Conservation (phyloP, 495 filamentous ascomycete genomes). For the Xylaria curta region DNA sequence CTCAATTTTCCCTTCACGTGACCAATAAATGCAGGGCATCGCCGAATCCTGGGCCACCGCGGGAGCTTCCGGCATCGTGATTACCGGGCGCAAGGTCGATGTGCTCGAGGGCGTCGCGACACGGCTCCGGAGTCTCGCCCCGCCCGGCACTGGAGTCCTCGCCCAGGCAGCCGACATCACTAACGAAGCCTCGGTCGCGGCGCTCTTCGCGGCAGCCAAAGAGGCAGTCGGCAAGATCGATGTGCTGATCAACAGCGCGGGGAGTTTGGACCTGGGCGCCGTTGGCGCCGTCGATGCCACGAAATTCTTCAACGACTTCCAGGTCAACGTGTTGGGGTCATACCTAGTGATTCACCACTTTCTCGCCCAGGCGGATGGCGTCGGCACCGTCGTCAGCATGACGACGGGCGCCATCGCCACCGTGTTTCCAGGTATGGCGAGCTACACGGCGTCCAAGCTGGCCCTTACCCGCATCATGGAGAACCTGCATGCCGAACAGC, state of each 20-base stretch:
- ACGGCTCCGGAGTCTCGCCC: slow-evolving; percentile 31
- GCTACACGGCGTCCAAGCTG: slow-evolving; percentile 48
- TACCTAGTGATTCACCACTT: slow-evolving; percentile 47
- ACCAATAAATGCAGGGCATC: slow-evolving; percentile 27
- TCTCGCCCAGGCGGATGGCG: slow-evolving; percentile 38
- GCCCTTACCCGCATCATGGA: slow-evolving; percentile 44
- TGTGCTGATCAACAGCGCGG: slow-evolving; percentile 52
- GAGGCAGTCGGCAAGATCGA: slow-evolving; percentile 46
- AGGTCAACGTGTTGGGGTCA: slow-evolving; percentile 49
- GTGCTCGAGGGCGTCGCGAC: slow-evolving; percentile 35
- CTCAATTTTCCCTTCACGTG: slow-evolving; percentile 1
- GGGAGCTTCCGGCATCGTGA: slow-evolving; percentile 42
- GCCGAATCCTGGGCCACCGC: slow-evolving; percentile 38
- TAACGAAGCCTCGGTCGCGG: slow-evolving; percentile 36
- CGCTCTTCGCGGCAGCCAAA: slow-evolving; percentile 43
- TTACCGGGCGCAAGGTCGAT: slow-evolving; percentile 43
- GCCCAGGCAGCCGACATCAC: slow-evolving; percentile 41
- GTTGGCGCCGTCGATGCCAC: slow-evolving; percentile 22
- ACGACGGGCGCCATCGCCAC: slow-evolving; percentile 37
- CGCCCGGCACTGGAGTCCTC: slow-evolving; percentile 36
- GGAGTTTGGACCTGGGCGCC: slow-evolving; percentile 27
- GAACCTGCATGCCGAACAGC: slow-evolving; percentile 44
- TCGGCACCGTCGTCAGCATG: slow-evolving; percentile 34
- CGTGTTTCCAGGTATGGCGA: slow-evolving; percentile 39
- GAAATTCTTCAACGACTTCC: slow-evolving; percentile 7